phyloP scores from a whole-genome alignment of 495 filamentous ascomycete genomes.

The Xylaria bambusicola region DNA sequence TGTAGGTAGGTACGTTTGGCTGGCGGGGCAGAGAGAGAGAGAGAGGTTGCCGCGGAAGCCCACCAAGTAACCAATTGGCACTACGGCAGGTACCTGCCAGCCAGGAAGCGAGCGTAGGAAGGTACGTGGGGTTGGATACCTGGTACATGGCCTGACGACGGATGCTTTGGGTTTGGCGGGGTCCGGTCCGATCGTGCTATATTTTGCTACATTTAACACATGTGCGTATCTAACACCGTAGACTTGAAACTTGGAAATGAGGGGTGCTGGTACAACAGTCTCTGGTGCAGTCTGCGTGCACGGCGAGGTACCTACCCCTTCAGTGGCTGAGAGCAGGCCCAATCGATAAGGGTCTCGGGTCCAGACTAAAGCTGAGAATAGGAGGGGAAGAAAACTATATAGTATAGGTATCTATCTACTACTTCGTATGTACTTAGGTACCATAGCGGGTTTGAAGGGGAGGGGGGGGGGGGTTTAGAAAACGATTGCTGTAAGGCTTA shows the following conservation, averaged over 20 bases:
- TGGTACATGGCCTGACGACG: too few relatives aligned
- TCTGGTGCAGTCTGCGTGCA: not conserved
- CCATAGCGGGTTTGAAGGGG: too few relatives aligned
- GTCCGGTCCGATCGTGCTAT: conserved; percentile 13
- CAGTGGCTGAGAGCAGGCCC: not conserved
- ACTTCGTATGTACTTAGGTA: too few relatives aligned
- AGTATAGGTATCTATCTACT: too few relatives aligned
- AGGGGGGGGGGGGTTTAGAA: too few relatives aligned
- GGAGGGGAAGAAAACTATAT: too few relatives aligned
- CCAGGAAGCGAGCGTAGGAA: not conserved
- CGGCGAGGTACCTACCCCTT: not conserved
- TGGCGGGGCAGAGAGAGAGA: not conserved
- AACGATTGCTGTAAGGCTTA: too few relatives aligned
- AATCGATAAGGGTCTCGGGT: conserved; percentile 19
- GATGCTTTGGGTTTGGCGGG: conserved; percentile 4
- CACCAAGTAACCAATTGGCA: too few relatives aligned
- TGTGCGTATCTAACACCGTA: not conserved
- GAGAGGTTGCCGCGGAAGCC: not conserved
- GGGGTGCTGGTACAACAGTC: not conserved
- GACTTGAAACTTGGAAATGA: conserved; percentile 5
- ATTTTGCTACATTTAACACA: not conserved
- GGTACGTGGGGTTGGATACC: too few relatives aligned
- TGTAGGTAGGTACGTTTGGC: too few relatives aligned
- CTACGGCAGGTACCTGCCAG: too few relatives aligned
- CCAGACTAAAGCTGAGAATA: too few relatives aligned